A percentile compares a stretch with the other conserved stretches of the same genome.
Evolutionary conservation across 352 stramenopile species (phyloP).

Genomic region (Phytophthora crassamura): DNA sequence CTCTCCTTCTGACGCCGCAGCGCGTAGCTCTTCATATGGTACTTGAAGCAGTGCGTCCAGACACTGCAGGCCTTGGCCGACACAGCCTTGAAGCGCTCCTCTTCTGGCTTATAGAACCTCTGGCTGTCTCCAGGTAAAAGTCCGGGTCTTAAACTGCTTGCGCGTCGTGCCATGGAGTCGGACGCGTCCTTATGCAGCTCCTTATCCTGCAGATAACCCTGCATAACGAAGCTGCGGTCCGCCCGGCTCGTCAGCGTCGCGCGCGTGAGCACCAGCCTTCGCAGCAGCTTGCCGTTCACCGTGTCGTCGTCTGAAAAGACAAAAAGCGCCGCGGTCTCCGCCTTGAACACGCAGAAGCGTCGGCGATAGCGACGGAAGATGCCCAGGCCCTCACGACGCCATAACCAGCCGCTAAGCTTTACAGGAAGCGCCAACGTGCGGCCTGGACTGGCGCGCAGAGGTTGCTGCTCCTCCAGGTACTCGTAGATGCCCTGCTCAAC

Average conservation of each 20-base stretch:
- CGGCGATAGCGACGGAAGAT: conserved; percentile 49
- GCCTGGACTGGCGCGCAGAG: conserved; percentile 1
- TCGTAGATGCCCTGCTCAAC: conserved; percentile 61
- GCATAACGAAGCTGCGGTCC: conserved; percentile 35
- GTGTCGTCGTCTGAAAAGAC: conserved; percentile 59
- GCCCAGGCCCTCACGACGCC: conserved; percentile 54
- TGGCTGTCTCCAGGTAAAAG: conserved; percentile 45
- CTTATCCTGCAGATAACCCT: conserved; percentile 47
- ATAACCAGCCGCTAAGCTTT: conserved; percentile 61
- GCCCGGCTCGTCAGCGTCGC: conserved; percentile 44
- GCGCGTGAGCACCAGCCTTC: conserved; percentile 50
- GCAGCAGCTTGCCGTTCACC: conserved; percentile 45
- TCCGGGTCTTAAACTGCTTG: conserved; percentile 12
- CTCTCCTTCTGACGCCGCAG: conserved; percentile 21
- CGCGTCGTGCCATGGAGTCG: conserved; percentile 43
- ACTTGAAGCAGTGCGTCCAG: conserved; percentile 72
- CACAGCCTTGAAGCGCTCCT: conserved; percentile 56
- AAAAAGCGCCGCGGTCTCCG: conserved; percentile 42
- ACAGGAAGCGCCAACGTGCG: conserved; percentile 37
- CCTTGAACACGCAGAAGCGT: conserved; percentile 70
- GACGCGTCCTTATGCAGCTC: conserved; percentile 59
- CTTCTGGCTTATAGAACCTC: conserved; percentile 47
- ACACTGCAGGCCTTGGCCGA: conserved; percentile 51
- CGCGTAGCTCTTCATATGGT: conserved; percentile 63
- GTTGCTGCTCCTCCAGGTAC: conserved; percentile 63